phyloP scores from a whole-genome alignment of 1,284 basidiomycete species.

The Quambalaria eucalypti region DNA sequence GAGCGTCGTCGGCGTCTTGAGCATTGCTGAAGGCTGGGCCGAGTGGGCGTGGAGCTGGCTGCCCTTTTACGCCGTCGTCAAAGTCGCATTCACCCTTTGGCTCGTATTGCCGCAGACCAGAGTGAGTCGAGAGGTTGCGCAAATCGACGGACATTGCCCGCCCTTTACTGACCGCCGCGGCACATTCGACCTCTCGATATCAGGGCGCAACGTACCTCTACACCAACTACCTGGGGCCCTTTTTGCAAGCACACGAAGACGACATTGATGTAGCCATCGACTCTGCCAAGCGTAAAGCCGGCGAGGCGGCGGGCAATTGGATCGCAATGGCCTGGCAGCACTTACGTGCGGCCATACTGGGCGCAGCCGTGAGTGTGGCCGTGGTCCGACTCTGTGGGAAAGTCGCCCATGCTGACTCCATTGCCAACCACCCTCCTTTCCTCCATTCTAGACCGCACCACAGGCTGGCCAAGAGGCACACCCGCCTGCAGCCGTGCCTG shows the following conservation, averaged over 20 bases:
- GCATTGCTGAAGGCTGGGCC: slow-evolving; percentile 22
- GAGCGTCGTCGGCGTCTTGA: slow-evolving; percentile 28
- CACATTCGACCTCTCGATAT: slow-evolving; percentile 29
- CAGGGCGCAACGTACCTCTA: slow-evolving; percentile 70
- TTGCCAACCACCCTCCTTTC: too few relatives aligned
- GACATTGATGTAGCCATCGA: slow-evolving; percentile 70
- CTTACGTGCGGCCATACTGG: neutral
- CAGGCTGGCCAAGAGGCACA: neutral
- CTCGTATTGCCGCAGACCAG: slow-evolving; percentile 37
- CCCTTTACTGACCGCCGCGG: neutral
- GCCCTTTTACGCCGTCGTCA: slow-evolving; percentile 31
- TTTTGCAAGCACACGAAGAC: slow-evolving; percentile 65
- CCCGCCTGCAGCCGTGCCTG: neutral
- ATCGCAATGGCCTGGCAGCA: neutral
- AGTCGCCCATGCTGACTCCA: too few relatives aligned
- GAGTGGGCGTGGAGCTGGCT: slow-evolving; percentile 41
- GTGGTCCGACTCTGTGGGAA: too few relatives aligned
- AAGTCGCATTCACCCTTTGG: slow-evolving; percentile 38
- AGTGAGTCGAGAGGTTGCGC: neutral
- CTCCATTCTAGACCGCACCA: neutral
- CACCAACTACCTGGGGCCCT: slow-evolving; percentile 63
- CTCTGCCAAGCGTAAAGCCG: slow-evolving; percentile 48
- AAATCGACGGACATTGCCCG: neutral
- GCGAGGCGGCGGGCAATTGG: slow-evolving; percentile 19
- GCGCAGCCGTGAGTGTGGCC: neutral